Percentiles rank a stretch among this genome's conserved stretches.
These are phyloP conservation scores for Lepidium africanum DNA, from an alignment of 345 rosid species.

Conservation along the genomic window DNA sequence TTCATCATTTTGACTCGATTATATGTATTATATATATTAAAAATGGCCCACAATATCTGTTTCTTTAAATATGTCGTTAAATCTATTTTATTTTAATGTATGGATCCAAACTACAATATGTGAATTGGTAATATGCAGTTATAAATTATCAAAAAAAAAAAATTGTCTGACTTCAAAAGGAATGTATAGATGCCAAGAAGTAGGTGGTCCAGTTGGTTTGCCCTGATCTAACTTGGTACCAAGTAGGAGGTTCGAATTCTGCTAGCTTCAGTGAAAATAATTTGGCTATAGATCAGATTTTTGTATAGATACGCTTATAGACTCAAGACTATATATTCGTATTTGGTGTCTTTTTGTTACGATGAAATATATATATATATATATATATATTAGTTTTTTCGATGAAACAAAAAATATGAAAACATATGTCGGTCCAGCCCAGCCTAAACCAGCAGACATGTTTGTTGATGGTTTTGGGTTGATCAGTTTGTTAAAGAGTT, in stretches of 20 bases:
- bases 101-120: not conserved
- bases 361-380: not conserved
- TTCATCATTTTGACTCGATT: slow-evolving; percentile 19
- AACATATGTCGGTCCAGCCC: not conserved
- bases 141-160: not conserved
- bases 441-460: not conserved
- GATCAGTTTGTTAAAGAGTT: not conserved
- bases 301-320: not conserved
- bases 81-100: not conserved
- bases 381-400: not conserved
- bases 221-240: no score
- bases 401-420: not conserved
- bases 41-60: slow-evolving; percentile 19
- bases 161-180: not conserved
- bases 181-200: no score
- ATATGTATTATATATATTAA: not conserved
- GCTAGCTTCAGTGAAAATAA: no score
- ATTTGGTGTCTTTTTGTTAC: not conserved
- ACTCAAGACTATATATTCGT: not conserved
- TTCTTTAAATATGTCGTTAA: not conserved
- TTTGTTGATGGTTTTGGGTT: not conserved
- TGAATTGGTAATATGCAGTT: not conserved
- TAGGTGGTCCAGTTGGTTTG: no score
- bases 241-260: no score
- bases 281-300: no score